Evolutionary conservation across 495 filamentous ascomycete genomes (phyloP), one percentile per base, ranked within the genome.

Genomic region (Thozetella sp.): DNA sequence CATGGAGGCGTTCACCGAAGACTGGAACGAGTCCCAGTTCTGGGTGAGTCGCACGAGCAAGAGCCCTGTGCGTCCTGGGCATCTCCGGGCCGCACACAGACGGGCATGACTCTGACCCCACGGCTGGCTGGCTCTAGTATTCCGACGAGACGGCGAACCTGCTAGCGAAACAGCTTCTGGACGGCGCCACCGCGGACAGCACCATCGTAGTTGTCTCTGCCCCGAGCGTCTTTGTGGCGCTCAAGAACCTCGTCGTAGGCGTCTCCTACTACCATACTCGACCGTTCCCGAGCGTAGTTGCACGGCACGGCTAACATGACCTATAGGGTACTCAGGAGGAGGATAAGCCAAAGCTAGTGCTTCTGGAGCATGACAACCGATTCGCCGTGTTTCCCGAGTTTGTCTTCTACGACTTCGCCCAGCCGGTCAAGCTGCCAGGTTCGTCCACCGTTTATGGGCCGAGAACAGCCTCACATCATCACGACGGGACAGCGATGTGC

Each of bases 1-100:
- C 4, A 94, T 94, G 81, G 87, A 89, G 2, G 76, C 82, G 15
- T 94, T 94, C 69, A 74, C 77, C 0, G 91, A 94, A 75, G 88
- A 93, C 69, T 94, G 91, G 91, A 89, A 93, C 57, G 81, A 88
- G 57, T 87, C 83, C 56, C 91, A 94, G 69, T 93, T 93, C 66
- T 91, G 90, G 89, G 86, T 89, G 72, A 0, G 77, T 55, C 0
- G 23, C 53, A 43, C 51, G 19, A 11, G 3, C 22, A 9, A 10
- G 43, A 15, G 15, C 25, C 2, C 22, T 48, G 57, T 37, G 3
- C 1, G 1, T 20, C 46, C 56, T 50, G 12, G 43, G 19, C 13
- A 25, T 37, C 1, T 22, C 11, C 25, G 3, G 26, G 24, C 55
- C 34, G 43, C 19, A 54, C 23, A 30, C 22, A n/a, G 17, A 0